phyloP scores from a whole-genome alignment of 805 yeast genomes.

The Ascoidea asiatica region DNA sequence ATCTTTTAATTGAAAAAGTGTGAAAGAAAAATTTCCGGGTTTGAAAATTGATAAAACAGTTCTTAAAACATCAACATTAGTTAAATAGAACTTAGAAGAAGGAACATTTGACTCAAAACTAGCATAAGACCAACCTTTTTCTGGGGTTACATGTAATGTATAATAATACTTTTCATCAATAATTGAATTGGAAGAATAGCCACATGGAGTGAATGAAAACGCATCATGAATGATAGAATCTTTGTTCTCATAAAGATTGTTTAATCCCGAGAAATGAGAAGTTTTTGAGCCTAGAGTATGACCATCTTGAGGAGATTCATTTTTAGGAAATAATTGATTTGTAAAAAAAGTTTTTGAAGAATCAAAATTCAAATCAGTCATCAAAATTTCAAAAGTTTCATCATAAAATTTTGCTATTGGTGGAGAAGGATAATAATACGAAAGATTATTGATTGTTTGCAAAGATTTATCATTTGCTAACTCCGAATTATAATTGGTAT shows the following conservation, averaged over 20 bases:
- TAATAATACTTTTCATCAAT: slow-evolving; percentile 50
- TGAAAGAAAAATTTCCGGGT: slow-evolving; percentile 65
- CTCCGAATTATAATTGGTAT: slow-evolving; percentile 36
- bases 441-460: slow-evolving; percentile 6
- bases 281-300: slow-evolving; percentile 64
- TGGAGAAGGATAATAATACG: slow-evolving; percentile 2
- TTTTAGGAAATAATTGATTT: slow-evolving; percentile 32
- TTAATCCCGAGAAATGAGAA: slow-evolving; percentile 49
- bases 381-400: slow-evolving; percentile 77
- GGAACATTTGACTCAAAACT: slow-evolving; percentile 86
- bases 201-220: slow-evolving; percentile 88
- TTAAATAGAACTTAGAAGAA: slow-evolving; percentile 21
- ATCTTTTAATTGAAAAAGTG: slow-evolving; percentile 29
- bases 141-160: slow-evolving; percentile 92
- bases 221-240: slow-evolving; percentile 55
- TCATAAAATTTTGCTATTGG: slow-evolving; percentile 22
- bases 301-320: slow-evolving; percentile 45
- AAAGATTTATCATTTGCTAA: no score
- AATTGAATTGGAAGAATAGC: slow-evolving; percentile 81
- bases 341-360: slow-evolving; percentile 47
- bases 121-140: slow-evolving; percentile 88
- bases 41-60: slow-evolving; percentile 51
- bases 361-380: slow-evolving; percentile 65
- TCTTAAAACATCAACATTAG: slow-evolving; percentile 40
- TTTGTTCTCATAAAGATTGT: slow-evolving; percentile 35